phyloP scores from a whole-genome alignment of 108 stramenopile species.

The Discostella stelligeroides region DNA sequence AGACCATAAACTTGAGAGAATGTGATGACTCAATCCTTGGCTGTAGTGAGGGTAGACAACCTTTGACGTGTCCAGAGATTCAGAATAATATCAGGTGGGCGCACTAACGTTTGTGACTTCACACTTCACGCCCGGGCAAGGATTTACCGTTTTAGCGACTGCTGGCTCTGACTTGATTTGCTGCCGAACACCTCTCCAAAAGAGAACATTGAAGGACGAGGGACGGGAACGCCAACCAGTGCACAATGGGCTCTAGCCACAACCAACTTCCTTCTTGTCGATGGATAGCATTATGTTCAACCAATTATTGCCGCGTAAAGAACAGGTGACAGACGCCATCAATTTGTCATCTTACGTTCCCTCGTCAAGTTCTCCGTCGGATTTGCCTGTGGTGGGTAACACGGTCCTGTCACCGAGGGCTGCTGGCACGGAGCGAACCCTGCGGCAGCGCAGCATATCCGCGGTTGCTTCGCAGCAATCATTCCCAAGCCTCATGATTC shows the following conservation, averaged over 20 bases:
- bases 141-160: too few species aligned
- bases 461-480: background rate
- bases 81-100: background rate
- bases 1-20: background rate
- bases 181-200: too few species aligned
- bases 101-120: too few species aligned
- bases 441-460: background rate
- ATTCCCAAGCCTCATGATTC: too few species aligned
- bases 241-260: too few species aligned
- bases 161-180: too few species aligned
- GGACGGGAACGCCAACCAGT: too few species aligned
- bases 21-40: conserved; percentile 3
- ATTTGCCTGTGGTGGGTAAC: background rate
- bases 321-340: background rate
- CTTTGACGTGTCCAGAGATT: conserved; percentile 1
- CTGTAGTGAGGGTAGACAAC: background rate
- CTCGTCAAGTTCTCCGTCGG: background rate
- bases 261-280: too few species aligned
- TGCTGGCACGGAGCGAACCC: background rate
- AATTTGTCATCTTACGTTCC: background rate
- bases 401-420: background rate
- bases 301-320: background rate
- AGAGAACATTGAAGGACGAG: too few species aligned
- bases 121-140: too few species aligned
- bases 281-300: background rate